These are phyloP conservation scores for Lecanicillium sp. DNA, from an alignment of 2,329 filamentous ascomycete species.

Conservation along the genomic window DNA sequence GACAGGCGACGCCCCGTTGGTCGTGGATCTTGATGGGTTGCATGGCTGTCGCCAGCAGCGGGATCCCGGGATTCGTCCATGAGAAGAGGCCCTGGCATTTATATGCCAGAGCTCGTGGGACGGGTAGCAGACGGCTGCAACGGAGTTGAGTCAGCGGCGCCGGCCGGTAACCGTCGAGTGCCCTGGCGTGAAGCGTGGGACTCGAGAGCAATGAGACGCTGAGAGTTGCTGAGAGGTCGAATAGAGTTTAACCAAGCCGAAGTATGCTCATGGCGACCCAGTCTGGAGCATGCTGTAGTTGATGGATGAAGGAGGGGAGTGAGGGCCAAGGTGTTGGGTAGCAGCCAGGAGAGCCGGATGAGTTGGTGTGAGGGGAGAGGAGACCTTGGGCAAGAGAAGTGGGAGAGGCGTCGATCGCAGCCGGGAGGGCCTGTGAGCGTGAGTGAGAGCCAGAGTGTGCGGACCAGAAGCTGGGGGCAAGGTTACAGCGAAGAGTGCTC, in stretches of 20 bases:
- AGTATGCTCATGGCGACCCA: slow-evolving; percentile 33
- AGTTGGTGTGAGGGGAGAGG: slow-evolving; percentile 4
- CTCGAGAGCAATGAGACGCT: not conserved
- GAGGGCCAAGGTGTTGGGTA: slow-evolving; percentile 9
- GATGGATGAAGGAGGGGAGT: slow-evolving; percentile 16
- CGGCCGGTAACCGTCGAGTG: slow-evolving; percentile 2
- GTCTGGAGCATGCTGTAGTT: slow-evolving; percentile 25
- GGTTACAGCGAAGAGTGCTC: slow-evolving; percentile 19
- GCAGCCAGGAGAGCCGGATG: slow-evolving; percentile 4
- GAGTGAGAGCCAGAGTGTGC: not conserved
- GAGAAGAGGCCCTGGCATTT: slow-evolving; percentile 20
- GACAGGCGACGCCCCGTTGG: slow-evolving; percentile 42
- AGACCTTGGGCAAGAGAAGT: slow-evolving; percentile 12
- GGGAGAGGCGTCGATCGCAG: slow-evolving; percentile 12
- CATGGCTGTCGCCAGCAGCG: slow-evolving; percentile 29
- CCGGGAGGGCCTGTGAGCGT: slow-evolving; percentile 8
- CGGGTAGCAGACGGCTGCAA: slow-evolving; percentile 5
- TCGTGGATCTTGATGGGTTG: slow-evolving; percentile 22
- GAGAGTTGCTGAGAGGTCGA: slow-evolving; percentile 24
- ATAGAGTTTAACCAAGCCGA: slow-evolving; percentile 26
- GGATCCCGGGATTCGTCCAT: slow-evolving; percentile 29
- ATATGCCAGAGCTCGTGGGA: slow-evolving; percentile 17
- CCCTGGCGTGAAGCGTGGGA: not conserved
- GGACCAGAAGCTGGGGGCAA: slow-evolving; percentile 15
- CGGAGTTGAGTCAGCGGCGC: slow-evolving; percentile 7